Base-by-base conservation (phyloP, 352 stramenopile species). In the Pythium plurisporium region DNA sequence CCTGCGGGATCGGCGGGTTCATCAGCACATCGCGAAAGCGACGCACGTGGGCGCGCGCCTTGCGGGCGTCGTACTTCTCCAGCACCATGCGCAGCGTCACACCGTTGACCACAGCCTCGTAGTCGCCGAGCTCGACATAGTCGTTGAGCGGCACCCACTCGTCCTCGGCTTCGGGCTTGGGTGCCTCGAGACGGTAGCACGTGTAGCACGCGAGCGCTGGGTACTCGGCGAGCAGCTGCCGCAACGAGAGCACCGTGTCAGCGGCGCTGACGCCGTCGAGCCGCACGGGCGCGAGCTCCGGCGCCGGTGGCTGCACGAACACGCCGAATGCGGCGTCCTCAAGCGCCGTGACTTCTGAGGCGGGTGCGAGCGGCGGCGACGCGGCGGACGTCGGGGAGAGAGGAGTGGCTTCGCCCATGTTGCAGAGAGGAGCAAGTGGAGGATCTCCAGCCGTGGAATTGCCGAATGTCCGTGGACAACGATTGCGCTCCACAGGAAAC, bases 31-130 rank as follows among this genome's bases (percentile, higher is more conserved):
- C 84, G 34, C 86, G 86, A 57, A 95, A 86, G 53, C 85, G 84
- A 41, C 83, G 82, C 64, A 95, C 81, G 29, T 95, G 86, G 17
- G 67, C 67, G 40, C 84, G 84, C 52, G 82, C 86, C 55, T 94
- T 95, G 61, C 85, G 81, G 4, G 85, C 77, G 60, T 94, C 83
- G 58, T 94, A 95, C 62, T 88, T 91, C 25, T 95, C 86, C 45
- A 91, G 76, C 53, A 91, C 76, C 76, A 95, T 94, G 43, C 79
- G 76, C 47, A 93, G 62, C 53, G 73, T 86, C 14, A 53, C 68
- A 40, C 73, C 74, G 43, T 95, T 76, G n/a, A 55, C 62, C 30
- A 92, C 72, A 26, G 69, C 64, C 45, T 89, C 78, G 67, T 91
- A 93, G 48, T 95, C 86, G 43, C 70, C 79, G 8, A 95, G 75